Evolutionary conservation across 1,139 yeast species (phyloP), one percentile per base, ranked within the genome.

Genomic region (Hansenula anomala): DNA sequence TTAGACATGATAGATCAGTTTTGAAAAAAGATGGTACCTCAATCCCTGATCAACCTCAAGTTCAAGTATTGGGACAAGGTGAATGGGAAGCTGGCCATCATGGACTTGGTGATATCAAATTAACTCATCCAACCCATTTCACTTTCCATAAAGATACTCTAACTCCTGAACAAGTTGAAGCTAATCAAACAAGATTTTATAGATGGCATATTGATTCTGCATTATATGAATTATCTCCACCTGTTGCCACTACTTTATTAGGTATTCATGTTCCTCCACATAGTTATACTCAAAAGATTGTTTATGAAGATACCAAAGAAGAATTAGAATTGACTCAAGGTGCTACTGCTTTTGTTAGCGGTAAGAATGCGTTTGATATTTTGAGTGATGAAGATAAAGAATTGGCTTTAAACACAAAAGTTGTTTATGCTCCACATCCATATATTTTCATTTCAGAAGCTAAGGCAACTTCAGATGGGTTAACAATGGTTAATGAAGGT

Each of bases 151-250:
- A 80, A 49, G 64, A 71, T 16, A 72, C 80, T 1, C 71, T 87
- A 46, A 67, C 79, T n/a, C 71, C 73, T 23, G 73, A 74, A 25
- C 78, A 84, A 46, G 76, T 83, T 39, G 71, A 72, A 4, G 67
- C 74, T 24, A 76, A 80, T 40, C 73, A 73, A 59, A 87, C 96
- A 2, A 72, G 94, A 49, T 87, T 81, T 60, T 87, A 86, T 73
- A 77, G 96, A 64, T 87, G 96, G 96, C 96, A 87, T 63, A 85
- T 87, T 51, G 96, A 87, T 62, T 82, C 92, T 34, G 96, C 96
- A 6, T 72, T 87, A 36, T 87, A 87, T 54, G 95, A 78, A 27
- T 71, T 86, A 52, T 78, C 90, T 9, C 95, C 96, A 23, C 96
- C 96, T 25, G 73, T 82, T 49, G 86, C 82, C 35, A 87, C 96